These are phyloP conservation scores for Monosporascus ibericus DNA, from an alignment of 2,329 filamentous ascomycete species.

Conservation along the genomic window DNA sequence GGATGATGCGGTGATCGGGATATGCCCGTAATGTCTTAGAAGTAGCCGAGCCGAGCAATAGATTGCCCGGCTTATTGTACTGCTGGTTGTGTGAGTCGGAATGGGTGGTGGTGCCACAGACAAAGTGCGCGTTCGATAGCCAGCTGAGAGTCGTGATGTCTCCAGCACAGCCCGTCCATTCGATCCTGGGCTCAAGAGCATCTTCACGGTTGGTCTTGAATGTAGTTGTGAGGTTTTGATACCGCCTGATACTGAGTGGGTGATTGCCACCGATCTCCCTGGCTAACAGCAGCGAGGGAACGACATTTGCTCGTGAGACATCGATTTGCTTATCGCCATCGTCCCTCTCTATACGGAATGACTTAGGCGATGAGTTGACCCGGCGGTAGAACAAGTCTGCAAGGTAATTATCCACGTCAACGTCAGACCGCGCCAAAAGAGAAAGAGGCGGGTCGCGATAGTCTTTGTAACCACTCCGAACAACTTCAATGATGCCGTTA, in stretches of 20 bases:
- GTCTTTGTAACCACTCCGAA: constrained; percentile 12
- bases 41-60: constrained; percentile 47
- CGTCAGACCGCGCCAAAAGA: constrained; percentile 18
- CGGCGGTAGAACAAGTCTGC: constrained; percentile 26
- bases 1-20: constrained; percentile 50
- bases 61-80: constrained; percentile 60
- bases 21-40: constrained; percentile 42
- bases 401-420: constrained; percentile 32
- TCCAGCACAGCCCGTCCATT: constrained; percentile 57
- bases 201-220: constrained; percentile 45
- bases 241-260: constrained; percentile 34
- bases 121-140: constrained; percentile 46
- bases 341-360: constrained; percentile 27
- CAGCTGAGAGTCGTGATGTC: constrained; percentile 55
- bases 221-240: constrained; percentile 39
- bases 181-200: constrained; percentile 39
- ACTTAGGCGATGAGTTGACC: constrained; percentile 10
- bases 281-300: constrained; percentile 39
- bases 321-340: constrained; percentile 22
- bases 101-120: constrained; percentile 59
- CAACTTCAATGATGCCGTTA: constrained; percentile 10
- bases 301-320: constrained; percentile 20
- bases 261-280: constrained; percentile 43
- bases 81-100: constrained; percentile 59
- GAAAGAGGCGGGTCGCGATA: constrained; percentile 12